Evolutionary conservation across 345 rosid genomes (phyloP), one percentile per base, ranked within the genome.

Genomic region (Turritis glabra): DNA sequence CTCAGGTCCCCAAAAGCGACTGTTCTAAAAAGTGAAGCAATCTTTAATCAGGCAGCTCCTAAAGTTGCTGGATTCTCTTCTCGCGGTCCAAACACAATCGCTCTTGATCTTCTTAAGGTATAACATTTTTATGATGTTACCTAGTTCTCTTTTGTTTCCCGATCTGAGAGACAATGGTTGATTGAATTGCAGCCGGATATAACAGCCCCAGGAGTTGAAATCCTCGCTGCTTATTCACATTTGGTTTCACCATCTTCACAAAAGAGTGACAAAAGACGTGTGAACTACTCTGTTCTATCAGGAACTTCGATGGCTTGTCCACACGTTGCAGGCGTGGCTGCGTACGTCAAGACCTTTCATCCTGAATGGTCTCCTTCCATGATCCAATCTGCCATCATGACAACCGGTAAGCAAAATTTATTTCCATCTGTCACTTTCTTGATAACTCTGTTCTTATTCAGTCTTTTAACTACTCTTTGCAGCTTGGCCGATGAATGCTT

Each of bases 291-390:
- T 68, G 0, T 85, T 15, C 0, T 66, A 3, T 79, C 87, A 0
- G 92, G 87, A 64, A 85, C 92, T 17, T 88, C 88, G 10, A 85
- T 88, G 86, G 4, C 92, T 25, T 83, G 88, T 64, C 88, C 92
- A 0, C 92, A 88, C 53, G 84, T 57, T 7, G 41, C 89, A 2
- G 86, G 84, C 13, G 72, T 63, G 41, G 86, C 86, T 7, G 83
- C 87, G 2, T 77, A 83, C 53, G 7, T 83, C 32, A 80, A 82
- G 58, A 17, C 80, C 1, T 62, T 74, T 55, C 84, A 84, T 66
- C 84, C 90, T 1, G 64, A 78, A 37, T 89, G 90, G 88, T 87
- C 90, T 57, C 83, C 88, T 59, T 66, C 91, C 0, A 62, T 82
- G 15, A 83, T 88, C 66, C 79, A 85, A 78, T 86, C 93, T 22